Evolutionary conservation across 352 stramenopile genomes (phyloP).

Genomic region (Elongisporangium senticosum): DNA sequence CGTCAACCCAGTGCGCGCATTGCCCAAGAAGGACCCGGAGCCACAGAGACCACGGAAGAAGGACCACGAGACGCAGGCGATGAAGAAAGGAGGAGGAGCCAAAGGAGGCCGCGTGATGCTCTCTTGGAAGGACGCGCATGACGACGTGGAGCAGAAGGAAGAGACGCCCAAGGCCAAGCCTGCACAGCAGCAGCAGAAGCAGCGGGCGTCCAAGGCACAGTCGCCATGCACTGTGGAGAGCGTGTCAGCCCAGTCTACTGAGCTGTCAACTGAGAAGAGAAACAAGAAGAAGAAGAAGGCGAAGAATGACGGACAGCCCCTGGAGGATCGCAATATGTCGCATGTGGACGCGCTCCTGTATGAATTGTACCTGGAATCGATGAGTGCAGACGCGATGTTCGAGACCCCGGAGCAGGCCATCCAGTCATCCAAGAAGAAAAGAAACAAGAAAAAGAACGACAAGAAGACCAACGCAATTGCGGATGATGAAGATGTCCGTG

Average conservation of each 20-base stretch:
- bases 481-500: background rate
- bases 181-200: background rate
- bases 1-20: background rate
- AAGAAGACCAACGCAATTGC: constrained; percentile 3
- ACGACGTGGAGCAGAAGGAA: constrained; percentile 5
- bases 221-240: background rate
- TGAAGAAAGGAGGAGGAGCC: background rate
- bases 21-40: background rate
- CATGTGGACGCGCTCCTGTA: background rate
- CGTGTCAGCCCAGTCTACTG: background rate
- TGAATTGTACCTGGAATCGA: background rate
- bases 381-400: background rate
- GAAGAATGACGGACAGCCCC: constrained; percentile 1
- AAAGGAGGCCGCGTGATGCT: constrained; percentile 15
- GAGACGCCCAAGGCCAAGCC: constrained; percentile 8
- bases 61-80: background rate
- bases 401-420: constrained; percentile 2
- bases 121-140: constrained; percentile 27
- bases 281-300: constrained; percentile 16
- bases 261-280: background rate
- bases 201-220: background rate
- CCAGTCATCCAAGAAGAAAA: constrained; percentile 10
- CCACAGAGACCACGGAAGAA: background rate
- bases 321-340: background rate
- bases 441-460: constrained; percentile 17